Conservation (phyloP, 192 early-diverging fungal genomes). For the Cladochytrium replicatum region DNA sequence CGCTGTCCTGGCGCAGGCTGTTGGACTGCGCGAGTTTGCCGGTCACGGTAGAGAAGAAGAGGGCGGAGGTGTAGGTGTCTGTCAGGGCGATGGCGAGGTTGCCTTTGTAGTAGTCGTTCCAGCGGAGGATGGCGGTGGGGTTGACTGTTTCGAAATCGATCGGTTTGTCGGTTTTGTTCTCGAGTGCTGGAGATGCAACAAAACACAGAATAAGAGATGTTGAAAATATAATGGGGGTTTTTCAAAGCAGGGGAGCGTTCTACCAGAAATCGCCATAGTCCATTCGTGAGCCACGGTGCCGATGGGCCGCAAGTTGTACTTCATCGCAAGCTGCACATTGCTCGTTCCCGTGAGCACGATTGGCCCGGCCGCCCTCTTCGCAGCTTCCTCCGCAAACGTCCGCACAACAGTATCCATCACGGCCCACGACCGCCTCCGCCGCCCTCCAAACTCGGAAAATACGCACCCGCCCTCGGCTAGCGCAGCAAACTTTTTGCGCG, state of each 20-base stretch:
- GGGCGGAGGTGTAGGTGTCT: constrained; percentile 59
- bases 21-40: constrained; percentile 39
- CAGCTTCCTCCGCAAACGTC: no score
- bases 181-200: constrained; percentile 38
- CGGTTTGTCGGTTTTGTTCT: no score
- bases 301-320: constrained; percentile 20
- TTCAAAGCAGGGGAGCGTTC: constrained; percentile 1
- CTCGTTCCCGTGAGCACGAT: constrained; percentile 67
- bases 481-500: constrained; percentile 33
- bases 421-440: constrained; percentile 59
- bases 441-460: constrained; percentile 74
- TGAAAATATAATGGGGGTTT: background rate
- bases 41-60: constrained; percentile 56
- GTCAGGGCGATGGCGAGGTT: constrained; percentile 56
- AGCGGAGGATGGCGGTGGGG: constrained; percentile 43
- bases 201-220: background rate
- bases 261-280: no score
- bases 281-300: constrained; percentile 63
- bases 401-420: no score
- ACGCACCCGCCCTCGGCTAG: constrained; percentile 46
- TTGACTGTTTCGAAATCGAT: constrained; percentile 44
- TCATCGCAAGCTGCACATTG: constrained; percentile 56
- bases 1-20: constrained; percentile 69
- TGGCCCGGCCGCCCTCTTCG: no score
- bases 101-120: constrained; percentile 46